Evolutionary conservation across 352 stramenopile genomes (phyloP).

Genomic region (Phytophthora citrophthora): DNA sequence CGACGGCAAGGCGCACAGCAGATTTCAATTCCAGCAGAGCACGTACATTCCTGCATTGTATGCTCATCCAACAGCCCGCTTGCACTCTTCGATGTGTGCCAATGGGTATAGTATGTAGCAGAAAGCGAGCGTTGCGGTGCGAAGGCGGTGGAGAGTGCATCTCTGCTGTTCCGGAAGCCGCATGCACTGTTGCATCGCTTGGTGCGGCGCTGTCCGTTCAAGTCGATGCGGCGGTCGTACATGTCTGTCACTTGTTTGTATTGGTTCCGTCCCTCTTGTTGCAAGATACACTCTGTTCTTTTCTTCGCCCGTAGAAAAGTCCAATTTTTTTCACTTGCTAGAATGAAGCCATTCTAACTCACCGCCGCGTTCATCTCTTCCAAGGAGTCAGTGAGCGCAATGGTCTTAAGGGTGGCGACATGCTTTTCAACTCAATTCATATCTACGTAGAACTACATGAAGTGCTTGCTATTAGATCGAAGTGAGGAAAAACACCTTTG

Average conservation of each 20-base stretch:
- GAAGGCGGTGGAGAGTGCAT: slow-evolving; percentile 41
- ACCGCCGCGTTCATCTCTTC: slow-evolving; percentile 62
- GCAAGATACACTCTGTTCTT: slow-evolving; percentile 91
- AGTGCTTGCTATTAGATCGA: slow-evolving; percentile 40
- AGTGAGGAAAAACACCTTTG: slow-evolving; percentile 77
- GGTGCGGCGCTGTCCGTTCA: slow-evolving; percentile 17
- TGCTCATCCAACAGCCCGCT: slow-evolving; percentile 82
- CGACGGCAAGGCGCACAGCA: slow-evolving; percentile 7
- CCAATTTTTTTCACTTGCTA: slow-evolving; percentile 91
- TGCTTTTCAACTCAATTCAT: slow-evolving; percentile 14
- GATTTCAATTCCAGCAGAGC: background rate
- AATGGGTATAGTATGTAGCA: slow-evolving; percentile 85
- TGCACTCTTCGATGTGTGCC: slow-evolving; percentile 49
- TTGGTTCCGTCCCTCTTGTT: slow-evolving; percentile 16
- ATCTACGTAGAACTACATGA: slow-evolving; percentile 3
- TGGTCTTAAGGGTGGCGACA: slow-evolving; percentile 86
- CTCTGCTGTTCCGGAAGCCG: slow-evolving; percentile 26
- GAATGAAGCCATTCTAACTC: slow-evolving; percentile 71
- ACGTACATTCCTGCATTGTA: background rate
- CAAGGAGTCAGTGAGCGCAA: slow-evolving; percentile 58
- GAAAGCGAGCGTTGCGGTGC: slow-evolving; percentile 48
- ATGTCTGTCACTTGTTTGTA: slow-evolving; percentile 26
- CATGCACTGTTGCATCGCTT: slow-evolving; percentile 43
- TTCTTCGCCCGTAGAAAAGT: slow-evolving; percentile 77
- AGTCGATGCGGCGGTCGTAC: slow-evolving; percentile 42